Base-by-base conservation (phyloP, 345 rosid species). In the Aegle marmelos region DNA sequence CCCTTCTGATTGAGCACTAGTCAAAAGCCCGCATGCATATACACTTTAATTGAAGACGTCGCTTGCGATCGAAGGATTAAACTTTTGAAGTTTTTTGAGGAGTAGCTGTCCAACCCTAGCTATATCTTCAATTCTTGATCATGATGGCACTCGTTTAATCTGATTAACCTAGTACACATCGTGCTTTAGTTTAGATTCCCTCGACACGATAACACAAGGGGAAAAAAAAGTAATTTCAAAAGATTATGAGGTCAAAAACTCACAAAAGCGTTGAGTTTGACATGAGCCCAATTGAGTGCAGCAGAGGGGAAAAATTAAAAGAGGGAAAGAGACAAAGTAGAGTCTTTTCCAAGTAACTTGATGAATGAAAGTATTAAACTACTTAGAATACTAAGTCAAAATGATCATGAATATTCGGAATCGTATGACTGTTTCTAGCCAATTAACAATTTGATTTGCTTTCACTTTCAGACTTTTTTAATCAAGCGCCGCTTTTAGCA, bases 61-160 rank as follows among this genome's bases (percentile, higher is more conserved):
- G 41, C 77, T 25, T 81, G n/a, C 27, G 11, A 48, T 25, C 58
- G 2, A 81, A 77, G 75, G 25, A 33, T 72, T 60, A 6, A 6
- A 50, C 6, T 16, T 24, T 54, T 5, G 34, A 80, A 25, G 2
- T 71, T 21, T 63, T 62, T 63, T 54, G 7, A 19, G 80, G 68
- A 75, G 79, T 79, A 39, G 85, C 41, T 79, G 72, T 61, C 81
- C 83, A 41, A 75, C 74, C 60, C 70, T 67, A 72, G 25, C 66
- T 45, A 5, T 41, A 10, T 9, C 65, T 70, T 34, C 22, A 60
- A 36, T 27, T 48, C 27, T 74, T 67, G 9, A 41, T 22, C 57
- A 36, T 62, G 21, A 11, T 13, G 50, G 28, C 27, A 62, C 28
- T 36, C 25, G 72, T 67, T 53, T 28, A 50, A 25, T 56, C 7